Base-by-base conservation (phyloP, 768 basidiomycete genomes). In the Hypholoma sublateritium region DNA sequence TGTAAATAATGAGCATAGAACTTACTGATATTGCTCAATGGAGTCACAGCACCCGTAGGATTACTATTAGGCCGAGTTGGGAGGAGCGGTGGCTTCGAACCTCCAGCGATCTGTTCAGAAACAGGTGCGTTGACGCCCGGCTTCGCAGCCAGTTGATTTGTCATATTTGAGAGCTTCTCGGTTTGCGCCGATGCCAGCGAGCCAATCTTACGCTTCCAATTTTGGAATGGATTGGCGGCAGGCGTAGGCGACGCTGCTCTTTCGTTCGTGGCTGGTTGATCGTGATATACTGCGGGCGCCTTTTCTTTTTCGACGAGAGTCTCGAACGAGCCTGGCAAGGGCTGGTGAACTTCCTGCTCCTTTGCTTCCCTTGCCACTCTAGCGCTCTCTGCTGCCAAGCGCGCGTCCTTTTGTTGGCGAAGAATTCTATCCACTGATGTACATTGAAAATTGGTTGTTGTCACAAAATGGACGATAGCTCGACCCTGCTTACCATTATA, bases 341-440 rank as follows among this genome's bases (percentile, higher is more conserved):
- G 17, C 21, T 21, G 45, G 37, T 25, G 14, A n/a, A 28, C 41
- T 32, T 56, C 35, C 65, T 70, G 56, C 66, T 73, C 53, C 71
- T 75, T 72, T 11, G 72, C 45, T 14, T 73, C 55, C 71, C 75
- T 72, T 11, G 72, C 50, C 14, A 55, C 28, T 19, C 55, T 42
- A 21, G 56, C 75, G 54, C 78, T 77, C 64, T 87, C 81, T 0
- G 81, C 77, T 11, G 81, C 79, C 55, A 81, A 74, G 17, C 80
- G 74, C 44, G 91, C 86, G 13, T 85, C 86, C 65, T 82, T 82
- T 65, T 96, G 92, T 60, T 91, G 89, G 56, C 87, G 86, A 55
- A 98, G 74, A 57, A 98, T 96, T 34, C 95, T 82, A 66, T 97
- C 95, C 52, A 98, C 95, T 93, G 39, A 36, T 63, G 53, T 63